Evolutionary conservation across 306 rosid species (phyloP), one percentile per base, ranked within the genome.

Genomic region (Alnus glutinosa): DNA sequence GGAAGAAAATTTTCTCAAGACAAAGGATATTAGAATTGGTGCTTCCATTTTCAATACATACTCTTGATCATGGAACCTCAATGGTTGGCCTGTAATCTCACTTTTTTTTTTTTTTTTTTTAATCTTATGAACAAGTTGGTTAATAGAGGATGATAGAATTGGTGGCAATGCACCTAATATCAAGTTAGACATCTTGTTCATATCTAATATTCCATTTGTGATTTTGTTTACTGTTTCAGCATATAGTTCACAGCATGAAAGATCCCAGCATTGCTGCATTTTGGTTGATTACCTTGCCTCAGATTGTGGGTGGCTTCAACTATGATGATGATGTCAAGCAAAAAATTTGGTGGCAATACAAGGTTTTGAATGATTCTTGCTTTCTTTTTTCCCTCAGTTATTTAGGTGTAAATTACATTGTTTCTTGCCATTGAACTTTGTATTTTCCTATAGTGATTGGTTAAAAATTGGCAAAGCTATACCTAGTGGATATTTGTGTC

Each of bases 191-290:
- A 67, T 79, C 71, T 77, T 82, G 47, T 76, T 83, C 46, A 77
- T 77, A 39, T 78, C 79, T 83, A 70, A 85, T 78, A 66, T 82
- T 74, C 46, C 46, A 70, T 74, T 77, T 15, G 80, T 75, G 49
- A 15, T 71, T 14, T 11, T 66, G 61, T 50, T 74, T 47, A 46
- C 54, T 80, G 76, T 78, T 79, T 75, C 96, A 95, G 98, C 92
- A 95, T 87, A 91, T 95, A 80, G 87, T 77, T 78, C 86, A 95
- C 71, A 91, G 97, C 91, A 91, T 95, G 98, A 95, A 90, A 78
- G 98, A 95, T 85, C 98, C 98, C 78, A 88, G 93, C 84, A 91
- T 92, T 61, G 98, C 98, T 81, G 97, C 97, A 67, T 95, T 95
- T 89, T 95, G 98, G 98, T 78, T 95, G 79, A 39, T 92, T 64